Base-by-base conservation (phyloP, 495 filamentous ascomycete species). In the Viridothelium virens region DNA sequence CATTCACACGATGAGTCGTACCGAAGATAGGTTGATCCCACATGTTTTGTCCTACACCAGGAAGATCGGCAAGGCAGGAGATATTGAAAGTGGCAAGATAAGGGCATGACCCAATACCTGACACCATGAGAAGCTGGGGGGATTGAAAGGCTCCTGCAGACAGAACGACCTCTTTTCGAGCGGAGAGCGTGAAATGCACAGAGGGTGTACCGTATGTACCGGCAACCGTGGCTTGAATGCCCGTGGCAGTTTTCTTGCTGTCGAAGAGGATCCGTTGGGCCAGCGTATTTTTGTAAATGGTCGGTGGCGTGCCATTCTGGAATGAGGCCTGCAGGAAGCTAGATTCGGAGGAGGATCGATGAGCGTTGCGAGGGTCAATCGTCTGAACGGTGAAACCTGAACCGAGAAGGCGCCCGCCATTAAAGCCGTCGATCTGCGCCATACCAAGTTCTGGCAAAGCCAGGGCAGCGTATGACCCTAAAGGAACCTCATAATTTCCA, bases 91-190 rank as follows among this genome's bases (percentile, higher is more conserved):
- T 56, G 31, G 67, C 39, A 12, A 74, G 67, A 16, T 50, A 37
- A 2, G n/a, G 41, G 16, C 46, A 46, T 25, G 71, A 67, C 11
- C 72, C 72, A 61, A 74, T 66, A 48, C 74, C 74, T 38, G 69
- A 71, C 5, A 75, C 70, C 68, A 74, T 70, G 2, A 74, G 66
- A 47, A 70, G 36, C 66, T 74, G 66, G 11, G 65, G 70, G 0
- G 70, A 72, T 61, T 61, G 41, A 38, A 64, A 72, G 16, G 69
- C 77, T 9, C 84, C 84, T 2, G 83, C 82, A 3, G 83, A 82
- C 0, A 87, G 34, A 47, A 88, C 84, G 61, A 88, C 80, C 70
- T 87, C 84, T 63, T 80, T 79, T 2, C 65, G 72, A 7, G 84
- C 83, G 2, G 59, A 67, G 2, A 84, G 69, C 2, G 70, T 79